Evolutionary conservation across 495 filamentous ascomycete genomes (phyloP).

Genomic region (Wilcoxina mikolae): DNA sequence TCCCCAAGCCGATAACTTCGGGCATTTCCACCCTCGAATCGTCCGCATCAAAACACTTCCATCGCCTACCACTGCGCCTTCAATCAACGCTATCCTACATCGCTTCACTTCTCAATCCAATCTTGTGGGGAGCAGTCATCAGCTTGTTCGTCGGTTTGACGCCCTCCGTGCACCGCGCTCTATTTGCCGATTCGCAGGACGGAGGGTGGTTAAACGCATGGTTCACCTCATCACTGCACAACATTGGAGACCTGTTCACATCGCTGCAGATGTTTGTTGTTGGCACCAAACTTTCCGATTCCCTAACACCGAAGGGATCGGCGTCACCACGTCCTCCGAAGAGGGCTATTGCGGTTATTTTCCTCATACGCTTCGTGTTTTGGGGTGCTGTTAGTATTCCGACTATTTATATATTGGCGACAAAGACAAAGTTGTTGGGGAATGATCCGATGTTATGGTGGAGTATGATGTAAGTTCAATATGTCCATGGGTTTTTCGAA

Average conservation of each 20-base stretch:
- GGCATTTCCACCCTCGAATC: constrained; percentile 2
- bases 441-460: constrained; percentile 65
- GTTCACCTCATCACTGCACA: constrained; percentile 51
- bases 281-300: constrained; percentile 47
- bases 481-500: not conserved
- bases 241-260: constrained; percentile 56
- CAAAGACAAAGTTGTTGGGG: constrained; percentile 40
- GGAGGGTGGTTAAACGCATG: constrained; percentile 59
- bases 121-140: constrained; percentile 48
- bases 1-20: constrained; percentile 4
- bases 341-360: constrained; percentile 39
- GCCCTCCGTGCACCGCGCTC: constrained; percentile 46
- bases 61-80: constrained; percentile 28
- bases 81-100: constrained; percentile 34
- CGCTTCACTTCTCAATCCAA: constrained; percentile 47
- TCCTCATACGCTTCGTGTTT: constrained; percentile 47
- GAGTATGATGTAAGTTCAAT: constrained; percentile 44
- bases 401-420: constrained; percentile 47
- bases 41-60: constrained; percentile 26
- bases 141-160: constrained; percentile 49
- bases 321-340: constrained; percentile 34
- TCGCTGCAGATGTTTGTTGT: constrained; percentile 57
- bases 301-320: constrained; percentile 1
- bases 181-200: constrained; percentile 48
- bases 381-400: constrained; percentile 46